A percentile compares a stretch with the other conserved stretches of the same genome.
phyloP scores from a whole-genome alignment of 1,284 basidiomycete species.

The Sporisorium iseilematis-ciliati region DNA sequence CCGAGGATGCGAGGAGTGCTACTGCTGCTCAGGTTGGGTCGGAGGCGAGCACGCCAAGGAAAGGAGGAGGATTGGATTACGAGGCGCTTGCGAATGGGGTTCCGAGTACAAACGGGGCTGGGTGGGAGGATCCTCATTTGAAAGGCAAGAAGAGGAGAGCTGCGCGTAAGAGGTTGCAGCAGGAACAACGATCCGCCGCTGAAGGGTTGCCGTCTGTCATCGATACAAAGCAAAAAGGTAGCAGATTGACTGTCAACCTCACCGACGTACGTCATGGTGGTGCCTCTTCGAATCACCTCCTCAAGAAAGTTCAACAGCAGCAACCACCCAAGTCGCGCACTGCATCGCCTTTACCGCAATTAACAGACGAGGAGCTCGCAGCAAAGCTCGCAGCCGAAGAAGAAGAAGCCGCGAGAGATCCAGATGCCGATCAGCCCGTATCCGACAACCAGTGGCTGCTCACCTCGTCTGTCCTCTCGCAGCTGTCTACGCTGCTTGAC shows the following conservation, averaged over 20 bases:
- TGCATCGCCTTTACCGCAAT: conserved; percentile 10
- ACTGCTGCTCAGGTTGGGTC: conserved; percentile 12
- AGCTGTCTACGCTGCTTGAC: conserved; percentile 59
- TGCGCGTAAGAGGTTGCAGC: conserved; percentile 34
- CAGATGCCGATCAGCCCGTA: conserved; percentile 45
- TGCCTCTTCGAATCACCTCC: conserved; percentile 13
- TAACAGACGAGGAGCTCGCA: conserved; percentile 58
- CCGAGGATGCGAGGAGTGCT: conserved; percentile 38
- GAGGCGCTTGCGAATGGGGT: conserved; percentile 45
- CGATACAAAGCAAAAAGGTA: conserved; percentile 7
- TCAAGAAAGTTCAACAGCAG: conserved; percentile 20
- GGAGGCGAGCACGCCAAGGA: background rate
- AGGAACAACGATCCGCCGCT: conserved; percentile 26
- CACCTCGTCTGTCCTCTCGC: conserved; percentile 63
- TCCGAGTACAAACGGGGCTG: background rate
- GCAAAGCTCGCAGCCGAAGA: conserved; percentile 59
- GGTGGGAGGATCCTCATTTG: conserved; percentile 16
- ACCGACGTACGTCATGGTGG: conserved; percentile 60
- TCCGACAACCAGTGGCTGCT: conserved; percentile 66
- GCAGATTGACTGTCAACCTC: conserved; percentile 52
- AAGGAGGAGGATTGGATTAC: conserved; percentile 46
- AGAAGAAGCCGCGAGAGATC: conserved; percentile 31
- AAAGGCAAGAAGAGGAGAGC: conserved; percentile 52
- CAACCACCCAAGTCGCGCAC: conserved; percentile 8
- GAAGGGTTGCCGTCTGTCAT: background rate